Percentiles rank a stretch among this genome's conserved stretches.
phyloP scores from a whole-genome alignment of 805 yeast genomes.

The Naumovozyma castellii region DNA sequence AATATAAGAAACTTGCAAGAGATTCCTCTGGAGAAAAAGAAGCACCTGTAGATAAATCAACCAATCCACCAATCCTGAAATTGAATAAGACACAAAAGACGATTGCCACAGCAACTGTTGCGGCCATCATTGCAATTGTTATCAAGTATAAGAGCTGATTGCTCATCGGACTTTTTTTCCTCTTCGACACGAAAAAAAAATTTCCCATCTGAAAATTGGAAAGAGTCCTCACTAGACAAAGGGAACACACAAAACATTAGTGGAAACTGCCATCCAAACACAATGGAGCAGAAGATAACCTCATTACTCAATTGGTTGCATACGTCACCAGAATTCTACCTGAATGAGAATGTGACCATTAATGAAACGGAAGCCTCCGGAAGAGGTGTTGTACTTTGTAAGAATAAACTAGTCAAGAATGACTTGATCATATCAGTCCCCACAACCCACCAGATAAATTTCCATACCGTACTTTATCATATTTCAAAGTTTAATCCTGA shows the following conservation, averaged over 20 bases:
- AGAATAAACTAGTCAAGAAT: slow-evolving; percentile 28
- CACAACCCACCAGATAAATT: slow-evolving; percentile 48
- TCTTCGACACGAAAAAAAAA: no score
- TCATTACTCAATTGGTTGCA: slow-evolving; percentile 29
- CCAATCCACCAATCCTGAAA: background rate
- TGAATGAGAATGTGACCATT: slow-evolving; percentile 37
- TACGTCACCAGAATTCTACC: slow-evolving; percentile 16
- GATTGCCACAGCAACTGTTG: background rate
- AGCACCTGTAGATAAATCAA: no score
- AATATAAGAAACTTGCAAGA: background rate
- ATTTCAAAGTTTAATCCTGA: slow-evolving; percentile 30
- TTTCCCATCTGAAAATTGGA: background rate
- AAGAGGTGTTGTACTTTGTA: slow-evolving; percentile 47
- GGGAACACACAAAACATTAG: no score
- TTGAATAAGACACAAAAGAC: background rate
- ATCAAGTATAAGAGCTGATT: background rate
- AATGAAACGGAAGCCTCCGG: slow-evolving; percentile 42
- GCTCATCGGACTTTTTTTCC: background rate
- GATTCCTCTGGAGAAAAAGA: background rate
- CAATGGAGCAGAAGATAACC: slow-evolving; percentile 14
- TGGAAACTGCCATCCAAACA: background rate
- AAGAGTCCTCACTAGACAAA: background rate
- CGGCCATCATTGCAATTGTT: background rate
- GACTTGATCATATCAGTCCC: slow-evolving; percentile 49
- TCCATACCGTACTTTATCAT: slow-evolving; percentile 41